Percentiles rank a stretch among this genome's conserved stretches.
Conservation (phyloP, 495 filamentous ascomycete genomes). For the Aeminium ludgeri region DNA sequence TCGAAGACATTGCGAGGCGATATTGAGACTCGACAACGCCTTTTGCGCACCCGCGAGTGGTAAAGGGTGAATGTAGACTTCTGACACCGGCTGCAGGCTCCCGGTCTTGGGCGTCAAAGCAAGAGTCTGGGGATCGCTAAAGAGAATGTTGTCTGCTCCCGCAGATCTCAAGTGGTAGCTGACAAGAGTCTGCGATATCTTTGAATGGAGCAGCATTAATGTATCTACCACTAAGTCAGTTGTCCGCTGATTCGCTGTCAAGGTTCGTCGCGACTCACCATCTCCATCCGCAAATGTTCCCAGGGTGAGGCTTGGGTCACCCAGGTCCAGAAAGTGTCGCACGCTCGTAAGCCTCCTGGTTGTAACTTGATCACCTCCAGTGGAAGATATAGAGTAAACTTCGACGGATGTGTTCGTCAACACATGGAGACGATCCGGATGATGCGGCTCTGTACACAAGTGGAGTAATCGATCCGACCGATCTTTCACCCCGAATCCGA, state of each 20-base stretch:
- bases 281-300: not conserved
- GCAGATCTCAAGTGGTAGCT: no score
- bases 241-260: conserved; percentile 17
- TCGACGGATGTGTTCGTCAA: conserved; percentile 21
- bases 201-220: no score
- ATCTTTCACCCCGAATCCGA: conserved; percentile 6
- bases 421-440: conserved; percentile 19
- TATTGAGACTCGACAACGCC: no score
- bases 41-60: no score
- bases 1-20: no score
- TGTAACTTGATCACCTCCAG: conserved; percentile 8
- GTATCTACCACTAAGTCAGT: not conserved
- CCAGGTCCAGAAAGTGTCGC: conserved; percentile 30
- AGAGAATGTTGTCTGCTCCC: no score
- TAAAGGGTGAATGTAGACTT: no score
- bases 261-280: no score
- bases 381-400: conserved; percentile 13
- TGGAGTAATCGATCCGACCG: conserved; percentile 23
- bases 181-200: no score
- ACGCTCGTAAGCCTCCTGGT: conserved; percentile 25
- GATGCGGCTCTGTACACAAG: conserved; percentile 9
- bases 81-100: no score
- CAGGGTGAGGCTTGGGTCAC: conserved; percentile 13
- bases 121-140: no score
- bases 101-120: no score